Evolutionary conservation across 2,329 filamentous ascomycete species (phyloP).

Genomic region (Macrophomina tecta): DNA sequence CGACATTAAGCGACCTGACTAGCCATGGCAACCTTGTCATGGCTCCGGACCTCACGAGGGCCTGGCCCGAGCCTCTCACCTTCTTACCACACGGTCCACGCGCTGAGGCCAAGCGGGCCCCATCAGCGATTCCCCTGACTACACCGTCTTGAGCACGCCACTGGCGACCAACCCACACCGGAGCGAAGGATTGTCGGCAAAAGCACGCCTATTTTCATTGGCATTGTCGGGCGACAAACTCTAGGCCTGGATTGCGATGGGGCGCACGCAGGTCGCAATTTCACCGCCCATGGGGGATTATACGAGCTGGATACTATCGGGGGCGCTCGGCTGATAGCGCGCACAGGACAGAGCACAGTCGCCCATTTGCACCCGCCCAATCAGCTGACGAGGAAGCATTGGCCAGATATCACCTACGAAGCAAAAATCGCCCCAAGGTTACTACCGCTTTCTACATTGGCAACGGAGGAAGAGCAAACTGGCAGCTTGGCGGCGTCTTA

Average conservation of each 20-base stretch:
- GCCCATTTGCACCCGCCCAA: background rate
- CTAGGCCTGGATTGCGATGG: background rate
- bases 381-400: conserved; percentile 12
- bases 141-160: conserved; percentile 20
- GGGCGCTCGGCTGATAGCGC: conserved; percentile 12
- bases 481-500: background rate
- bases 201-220: background rate
- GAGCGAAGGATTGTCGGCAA: background rate
- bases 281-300: conserved; percentile 16
- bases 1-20: conserved; percentile 16
- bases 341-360: background rate
- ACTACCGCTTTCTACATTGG: background rate
- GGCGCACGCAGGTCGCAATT: conserved; percentile 14
- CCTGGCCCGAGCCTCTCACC: conserved; percentile 10
- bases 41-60: conserved; percentile 7
- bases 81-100: conserved; percentile 15
- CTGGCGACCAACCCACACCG: background rate
- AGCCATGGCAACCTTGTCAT: conserved; percentile 4
- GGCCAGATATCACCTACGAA: background rate
- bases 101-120: conserved; percentile 11
- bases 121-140: conserved; percentile 21
- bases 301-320: conserved; percentile 17
- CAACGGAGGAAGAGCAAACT: background rate
- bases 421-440: background rate
- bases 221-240: background rate